Conservation (phyloP, 352 stramenopile species). For the Phytophthora tentaculata region DNA sequence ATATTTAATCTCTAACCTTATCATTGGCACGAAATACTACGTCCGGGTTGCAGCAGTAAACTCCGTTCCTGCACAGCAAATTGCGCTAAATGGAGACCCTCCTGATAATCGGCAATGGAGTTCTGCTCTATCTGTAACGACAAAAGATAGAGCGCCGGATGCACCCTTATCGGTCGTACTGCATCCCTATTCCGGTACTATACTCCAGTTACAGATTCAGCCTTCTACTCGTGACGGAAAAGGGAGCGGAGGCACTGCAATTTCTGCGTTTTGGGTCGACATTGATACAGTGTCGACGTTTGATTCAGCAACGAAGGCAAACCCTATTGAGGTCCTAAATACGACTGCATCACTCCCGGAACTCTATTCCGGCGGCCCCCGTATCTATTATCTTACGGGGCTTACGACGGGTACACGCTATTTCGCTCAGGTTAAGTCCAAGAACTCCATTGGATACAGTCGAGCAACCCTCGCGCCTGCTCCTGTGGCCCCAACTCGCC, state of each 20-base stretch:
- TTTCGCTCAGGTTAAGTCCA: slow-evolving; percentile 87
- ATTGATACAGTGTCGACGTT: slow-evolving; percentile 81
- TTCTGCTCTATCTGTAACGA: slow-evolving; percentile 68
- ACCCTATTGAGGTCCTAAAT: slow-evolving; percentile 47
- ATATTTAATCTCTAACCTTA: slow-evolving; percentile 79
- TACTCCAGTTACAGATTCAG: slow-evolving; percentile 80
- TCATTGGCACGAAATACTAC: slow-evolving; percentile 83
- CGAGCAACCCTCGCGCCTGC: slow-evolving; percentile 66
- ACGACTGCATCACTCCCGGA: slow-evolving; percentile 39
- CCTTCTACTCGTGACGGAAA: slow-evolving; percentile 72
- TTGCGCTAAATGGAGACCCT: slow-evolving; percentile 78
- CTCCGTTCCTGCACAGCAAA: slow-evolving; percentile 85
- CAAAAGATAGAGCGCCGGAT: slow-evolving; percentile 89
- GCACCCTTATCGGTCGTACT: slow-evolving; percentile 63
- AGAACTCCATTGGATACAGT: slow-evolving; percentile 73
- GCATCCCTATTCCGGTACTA: slow-evolving; percentile 62
- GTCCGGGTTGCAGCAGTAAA: slow-evolving; percentile 93
- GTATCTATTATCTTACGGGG: slow-evolving; percentile 74
- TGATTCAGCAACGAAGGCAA: slow-evolving; percentile 57
- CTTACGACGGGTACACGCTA: slow-evolving; percentile 82
- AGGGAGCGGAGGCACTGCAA: slow-evolving; percentile 45
- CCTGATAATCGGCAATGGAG: slow-evolving; percentile 95
- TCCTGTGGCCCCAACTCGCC: slow-evolving; percentile 56
- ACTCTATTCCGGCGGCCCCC: slow-evolving; percentile 62
- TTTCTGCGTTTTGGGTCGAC: slow-evolving; percentile 75